These are phyloP conservation scores for Pichia eremophila DNA, from an alignment of 805 yeast species.

Conservation along the genomic window DNA sequence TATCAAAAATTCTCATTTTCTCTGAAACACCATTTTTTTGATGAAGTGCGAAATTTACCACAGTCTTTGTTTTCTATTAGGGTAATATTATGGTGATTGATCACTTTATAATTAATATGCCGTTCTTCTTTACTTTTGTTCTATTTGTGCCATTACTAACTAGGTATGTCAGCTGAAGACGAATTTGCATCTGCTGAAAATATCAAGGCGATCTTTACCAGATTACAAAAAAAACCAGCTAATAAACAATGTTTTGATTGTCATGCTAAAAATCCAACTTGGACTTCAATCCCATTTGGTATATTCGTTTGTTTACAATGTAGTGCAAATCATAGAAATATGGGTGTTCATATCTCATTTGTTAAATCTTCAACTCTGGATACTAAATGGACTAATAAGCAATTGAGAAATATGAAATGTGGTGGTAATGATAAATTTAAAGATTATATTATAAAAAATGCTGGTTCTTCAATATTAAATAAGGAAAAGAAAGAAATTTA, in stretches of 20 bases:
- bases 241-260: constrained; percentile 90
- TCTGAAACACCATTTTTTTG: too few species aligned
- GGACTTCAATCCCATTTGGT: constrained; percentile 98
- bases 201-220: constrained; percentile 53
- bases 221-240: constrained; percentile 55
- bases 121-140: too few species aligned
- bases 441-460: constrained; percentile 75
- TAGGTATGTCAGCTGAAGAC: constrained; percentile 9
- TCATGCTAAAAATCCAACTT: constrained; percentile 87
- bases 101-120: too few species aligned
- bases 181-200: constrained; percentile 60
- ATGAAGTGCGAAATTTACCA: too few species aligned
- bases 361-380: constrained; percentile 89
- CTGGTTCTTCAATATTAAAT: constrained; percentile 65
- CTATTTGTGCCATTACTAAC: too few species aligned
- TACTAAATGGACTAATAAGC: constrained; percentile 79
- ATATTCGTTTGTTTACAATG: constrained; percentile 89
- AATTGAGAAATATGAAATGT: constrained; percentile 81
- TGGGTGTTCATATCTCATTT: constrained; percentile 94
- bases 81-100: too few species aligned
- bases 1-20: too few species aligned
- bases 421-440: constrained; percentile 89
- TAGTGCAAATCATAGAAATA: constrained; percentile 87
- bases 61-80: too few species aligned
- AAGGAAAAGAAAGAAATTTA: constrained; percentile 72